phyloP scores from a whole-genome alignment of 768 basidiomycete genomes.

The Mycena haematopus region DNA sequence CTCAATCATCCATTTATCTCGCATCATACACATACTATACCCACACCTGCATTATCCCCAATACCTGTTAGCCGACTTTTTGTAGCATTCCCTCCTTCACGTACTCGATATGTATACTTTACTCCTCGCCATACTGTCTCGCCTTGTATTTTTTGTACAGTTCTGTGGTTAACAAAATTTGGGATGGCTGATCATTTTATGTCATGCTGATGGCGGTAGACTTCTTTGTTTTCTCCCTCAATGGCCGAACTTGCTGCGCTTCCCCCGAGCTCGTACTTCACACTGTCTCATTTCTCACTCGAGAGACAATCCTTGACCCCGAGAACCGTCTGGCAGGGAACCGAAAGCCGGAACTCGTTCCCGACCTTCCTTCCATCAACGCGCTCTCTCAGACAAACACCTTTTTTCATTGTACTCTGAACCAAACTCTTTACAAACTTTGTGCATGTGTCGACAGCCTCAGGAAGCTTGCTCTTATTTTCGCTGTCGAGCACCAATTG shows the following conservation, averaged over 20 bases:
- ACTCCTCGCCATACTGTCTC: too few relatives aligned
- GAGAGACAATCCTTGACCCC: background rate
- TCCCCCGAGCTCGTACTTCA: background rate
- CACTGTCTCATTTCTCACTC: background rate
- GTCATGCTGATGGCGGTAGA: too few relatives aligned
- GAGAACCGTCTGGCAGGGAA: background rate
- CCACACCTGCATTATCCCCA: too few relatives aligned
- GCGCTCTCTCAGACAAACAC: background rate
- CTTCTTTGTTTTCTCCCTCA: too few relatives aligned
- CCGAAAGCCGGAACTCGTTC: background rate
- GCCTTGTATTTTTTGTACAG: too few relatives aligned
- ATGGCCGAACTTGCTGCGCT: background rate
- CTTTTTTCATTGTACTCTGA: background rate
- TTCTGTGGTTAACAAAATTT: too few relatives aligned
- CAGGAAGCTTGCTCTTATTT: slow-evolving; percentile 1
- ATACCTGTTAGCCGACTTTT: too few relatives aligned
- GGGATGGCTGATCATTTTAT: too few relatives aligned
- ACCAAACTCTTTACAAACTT: background rate
- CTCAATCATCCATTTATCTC: too few relatives aligned
- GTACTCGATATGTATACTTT: too few relatives aligned
- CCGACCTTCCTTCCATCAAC: slow-evolving; percentile 2
- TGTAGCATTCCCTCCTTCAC: too few relatives aligned
- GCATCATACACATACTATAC: too few relatives aligned
- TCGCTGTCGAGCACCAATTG: background rate
- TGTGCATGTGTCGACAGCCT: background rate